Evolutionary conservation across 495 filamentous ascomycete genomes (phyloP).

Genomic region (Melanomma pulvis-pyrius): DNA sequence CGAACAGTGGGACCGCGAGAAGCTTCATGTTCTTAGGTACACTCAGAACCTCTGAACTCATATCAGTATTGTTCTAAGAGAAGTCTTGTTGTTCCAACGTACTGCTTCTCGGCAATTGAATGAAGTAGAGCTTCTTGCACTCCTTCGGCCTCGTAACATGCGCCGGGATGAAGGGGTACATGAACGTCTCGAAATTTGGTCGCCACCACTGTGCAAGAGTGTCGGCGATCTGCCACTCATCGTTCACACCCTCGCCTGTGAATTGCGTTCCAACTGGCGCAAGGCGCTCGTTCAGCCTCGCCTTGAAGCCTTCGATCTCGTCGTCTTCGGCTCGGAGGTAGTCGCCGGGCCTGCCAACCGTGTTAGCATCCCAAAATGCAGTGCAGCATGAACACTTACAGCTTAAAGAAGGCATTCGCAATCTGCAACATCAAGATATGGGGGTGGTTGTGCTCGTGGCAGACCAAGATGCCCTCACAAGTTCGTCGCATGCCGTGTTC

Average conservation of each 20-base stretch:
- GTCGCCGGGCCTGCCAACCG: conserved; percentile 72
- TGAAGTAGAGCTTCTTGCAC: conserved; percentile 98
- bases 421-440: conserved; percentile 99
- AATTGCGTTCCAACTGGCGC: conserved; percentile 88
- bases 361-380: neutral
- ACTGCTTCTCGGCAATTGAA: conserved; percentile 91
- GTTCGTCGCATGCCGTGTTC: conserved; percentile 93
- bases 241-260: conserved; percentile 80
- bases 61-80: conserved; percentile 8
- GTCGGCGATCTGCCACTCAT: conserved; percentile 92
- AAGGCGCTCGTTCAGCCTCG: conserved; percentile 85
- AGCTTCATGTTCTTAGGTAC: conserved; percentile 99
- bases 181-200: conserved; percentile 98
- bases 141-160: conserved; percentile 97
- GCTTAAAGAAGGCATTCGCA: conserved; percentile 98
- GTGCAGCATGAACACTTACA: conserved; percentile 52
- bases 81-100: conserved; percentile 44
- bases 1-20: conserved; percentile 92
- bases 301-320: conserved; percentile 91
- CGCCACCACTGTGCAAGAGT: conserved; percentile 98
- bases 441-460: conserved; percentile 98
- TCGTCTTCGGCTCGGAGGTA: conserved; percentile 89
- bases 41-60: conserved; percentile 76
- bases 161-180: conserved; percentile 96
- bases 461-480: conserved; percentile 94